Evolutionary conservation across 345 rosid species (phyloP).

Genomic region (Crucihimalaya himalaica): DNA sequence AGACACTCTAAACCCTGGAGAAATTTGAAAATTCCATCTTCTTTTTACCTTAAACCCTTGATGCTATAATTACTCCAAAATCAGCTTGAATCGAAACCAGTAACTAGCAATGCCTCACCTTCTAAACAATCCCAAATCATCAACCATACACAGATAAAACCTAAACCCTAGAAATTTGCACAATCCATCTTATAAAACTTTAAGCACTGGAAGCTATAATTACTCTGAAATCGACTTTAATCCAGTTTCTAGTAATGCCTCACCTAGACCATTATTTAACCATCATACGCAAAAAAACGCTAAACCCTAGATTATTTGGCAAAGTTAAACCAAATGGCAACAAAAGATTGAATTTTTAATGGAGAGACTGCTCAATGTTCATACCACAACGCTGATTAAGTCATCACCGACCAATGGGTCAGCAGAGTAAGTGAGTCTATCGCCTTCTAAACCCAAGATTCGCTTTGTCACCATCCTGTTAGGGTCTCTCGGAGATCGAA

Average conservation of each 20-base stretch:
- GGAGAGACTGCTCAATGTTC: conserved; percentile 1
- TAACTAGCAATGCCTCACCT: neutral
- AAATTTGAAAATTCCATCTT: neutral
- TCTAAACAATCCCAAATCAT: neutral
- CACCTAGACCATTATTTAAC: no score
- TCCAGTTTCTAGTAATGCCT: neutral
- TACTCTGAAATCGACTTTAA: neutral
- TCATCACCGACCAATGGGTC: conserved; percentile 44
- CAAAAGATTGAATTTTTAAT: neutral
- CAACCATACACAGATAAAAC: neutral
- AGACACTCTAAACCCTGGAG: neutral
- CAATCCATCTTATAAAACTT: neutral
- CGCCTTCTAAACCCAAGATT: conserved; percentile 67
- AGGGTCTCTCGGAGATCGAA: conserved; percentile 75
- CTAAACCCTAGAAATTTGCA: neutral
- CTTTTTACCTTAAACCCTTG: neutral
- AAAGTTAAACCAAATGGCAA: neutral
- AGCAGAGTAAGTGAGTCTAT: conserved; percentile 55
- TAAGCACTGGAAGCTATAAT: neutral
- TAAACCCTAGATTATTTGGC: neutral
- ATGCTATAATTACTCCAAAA: neutral
- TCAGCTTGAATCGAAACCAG: neutral
- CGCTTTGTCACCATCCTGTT: conserved; percentile 61
- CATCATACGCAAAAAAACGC: neutral
- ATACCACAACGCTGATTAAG: conserved; percentile 45